Evolutionary conservation across 2,329 filamentous ascomycete genomes (phyloP), one percentile per base, ranked within the genome.

Genomic region (Alternaria infectoria): DNA sequence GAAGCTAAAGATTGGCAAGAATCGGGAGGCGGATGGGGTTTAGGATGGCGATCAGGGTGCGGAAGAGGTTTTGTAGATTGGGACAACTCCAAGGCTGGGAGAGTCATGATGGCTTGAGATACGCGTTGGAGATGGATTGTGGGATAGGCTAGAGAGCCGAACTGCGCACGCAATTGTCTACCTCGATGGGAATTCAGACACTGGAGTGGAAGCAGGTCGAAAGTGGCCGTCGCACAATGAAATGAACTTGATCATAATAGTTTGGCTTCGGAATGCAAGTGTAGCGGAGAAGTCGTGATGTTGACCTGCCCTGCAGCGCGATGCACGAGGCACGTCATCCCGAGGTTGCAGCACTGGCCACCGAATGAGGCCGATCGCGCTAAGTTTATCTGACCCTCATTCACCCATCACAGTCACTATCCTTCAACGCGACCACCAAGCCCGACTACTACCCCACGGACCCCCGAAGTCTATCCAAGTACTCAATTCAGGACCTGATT

Each of bases 361-460:
- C 21, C 40, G 23, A 25, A 30, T 19, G 26, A 59, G 47, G 52
- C 30, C 43, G 10, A 54, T 54, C n/a, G 54, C 64, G 65, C 67
- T 61, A 68, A 64, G 64, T 66, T 73, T 73, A 69, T 70, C 68
- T 61, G 57, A 54, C 73, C 64, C 67, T 76, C 71, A 75, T 71
- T 69, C 25, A 26, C 3, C 9, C 64, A 73, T 62, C 60, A 40
- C 43, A 54, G 45, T 50, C 50, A 51, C 57, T 40, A 44, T n/a
- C 12, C 23, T 50, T 49, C 23, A 12, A 52, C n/a, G 13, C 57
- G 15, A 45, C 58, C 59, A 66, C 64, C 66, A 46, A 58, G 23
- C 17, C 44, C 3, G n/a, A 25, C 8, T 9, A 50, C 12, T 10
- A 36, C 26, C 1, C 23, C 13, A 25, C 36, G 19, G 19, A 32